Evolutionary conservation across 345 rosid species (phyloP).

Genomic region (Eucalyptus brandiana): DNA sequence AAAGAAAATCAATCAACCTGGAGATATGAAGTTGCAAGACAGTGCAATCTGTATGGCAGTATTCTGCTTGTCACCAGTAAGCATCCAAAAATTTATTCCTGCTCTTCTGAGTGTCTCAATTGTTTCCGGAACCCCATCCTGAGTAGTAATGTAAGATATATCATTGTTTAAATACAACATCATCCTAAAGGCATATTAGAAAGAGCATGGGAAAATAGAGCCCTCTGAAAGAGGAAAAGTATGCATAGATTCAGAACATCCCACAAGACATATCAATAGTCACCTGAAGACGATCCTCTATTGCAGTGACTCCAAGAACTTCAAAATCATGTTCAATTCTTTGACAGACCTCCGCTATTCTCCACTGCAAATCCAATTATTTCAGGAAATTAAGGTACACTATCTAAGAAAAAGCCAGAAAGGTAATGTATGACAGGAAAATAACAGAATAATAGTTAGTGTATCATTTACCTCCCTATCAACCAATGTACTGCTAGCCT

Average conservation of each 20-base stretch:
- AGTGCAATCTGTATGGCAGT: conserved; percentile 99
- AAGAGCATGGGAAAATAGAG: not conserved
- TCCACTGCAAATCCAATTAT: conserved; percentile 61
- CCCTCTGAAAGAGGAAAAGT: not conserved
- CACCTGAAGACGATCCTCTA: conserved; percentile 95
- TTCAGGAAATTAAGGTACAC: conserved; percentile 6
- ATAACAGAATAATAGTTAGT: not conserved
- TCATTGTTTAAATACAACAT: not conserved
- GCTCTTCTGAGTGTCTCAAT: conserved; percentile 89
- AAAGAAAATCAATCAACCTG: conserved; percentile 37
- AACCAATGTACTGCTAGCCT: conserved; percentile 86
- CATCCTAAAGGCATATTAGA: not conserved
- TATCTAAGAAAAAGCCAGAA: not conserved
- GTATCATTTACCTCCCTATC: conserved; percentile 84
- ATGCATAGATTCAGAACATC: not conserved
- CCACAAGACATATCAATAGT: not conserved
- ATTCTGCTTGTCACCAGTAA: conserved; percentile 95
- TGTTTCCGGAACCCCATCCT: conserved; percentile 99
- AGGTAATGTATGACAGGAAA: not conserved
- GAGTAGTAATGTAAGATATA: not conserved
- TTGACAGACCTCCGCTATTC: conserved; percentile 93
- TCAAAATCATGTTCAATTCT: conserved; percentile 73
- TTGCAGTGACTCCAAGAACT: conserved; percentile 92
- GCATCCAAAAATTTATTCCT: conserved; percentile 98
- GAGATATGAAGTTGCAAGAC: conserved; percentile 95